Conservation (phyloP, 768 basidiomycete species). For the Boletus insuetus region DNA sequence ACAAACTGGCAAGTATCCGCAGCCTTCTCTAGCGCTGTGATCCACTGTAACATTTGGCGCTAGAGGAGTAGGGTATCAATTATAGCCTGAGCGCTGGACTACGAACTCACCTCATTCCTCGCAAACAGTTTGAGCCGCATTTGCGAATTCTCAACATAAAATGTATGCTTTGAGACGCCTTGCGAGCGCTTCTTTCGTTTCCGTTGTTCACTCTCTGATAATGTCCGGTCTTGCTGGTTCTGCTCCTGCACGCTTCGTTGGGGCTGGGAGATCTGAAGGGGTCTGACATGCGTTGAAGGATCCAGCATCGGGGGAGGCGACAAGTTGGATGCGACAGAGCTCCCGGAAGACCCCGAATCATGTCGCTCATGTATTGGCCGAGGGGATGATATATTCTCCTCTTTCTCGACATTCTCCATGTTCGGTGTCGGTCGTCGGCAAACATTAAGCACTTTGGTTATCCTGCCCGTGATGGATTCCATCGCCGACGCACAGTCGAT, state of each 20-base stretch:
- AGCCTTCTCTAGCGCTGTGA: slow-evolving; percentile 83
- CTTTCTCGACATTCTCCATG: slow-evolving; percentile 3
- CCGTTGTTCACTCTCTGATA: slow-evolving; percentile 38
- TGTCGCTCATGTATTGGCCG: slow-evolving; percentile 4
- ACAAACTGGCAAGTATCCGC: slow-evolving; percentile 76
- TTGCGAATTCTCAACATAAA: slow-evolving; percentile 91
- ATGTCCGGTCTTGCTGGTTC: slow-evolving; percentile 13
- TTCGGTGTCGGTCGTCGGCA: slow-evolving; percentile 21
- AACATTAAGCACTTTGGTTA: slow-evolving; percentile 46
- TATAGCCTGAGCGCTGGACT: background rate
- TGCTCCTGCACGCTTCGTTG: slow-evolving; percentile 17
- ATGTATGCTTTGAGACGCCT: slow-evolving; percentile 89
- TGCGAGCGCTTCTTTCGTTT: slow-evolving; percentile 47
- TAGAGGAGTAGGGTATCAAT: slow-evolving; percentile 26
- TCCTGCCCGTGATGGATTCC: slow-evolving; percentile 45
- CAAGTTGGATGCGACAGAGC: slow-evolving; percentile 36
- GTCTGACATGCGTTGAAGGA: slow-evolving; percentile 74
- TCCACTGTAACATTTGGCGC: slow-evolving; percentile 98
- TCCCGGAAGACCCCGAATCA: slow-evolving; percentile 30
- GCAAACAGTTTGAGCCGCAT: slow-evolving; percentile 84
- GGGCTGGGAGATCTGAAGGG: slow-evolving; percentile 35
- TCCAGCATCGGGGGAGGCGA: slow-evolving; percentile 66
- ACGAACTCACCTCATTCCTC: slow-evolving; percentile 65
- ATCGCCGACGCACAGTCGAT: slow-evolving; percentile 41
- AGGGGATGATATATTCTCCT: background rate